These are phyloP conservation scores for Termitomyces sp. DNA, from an alignment of 768 basidiomycete genomes.

Conservation along the genomic window DNA sequence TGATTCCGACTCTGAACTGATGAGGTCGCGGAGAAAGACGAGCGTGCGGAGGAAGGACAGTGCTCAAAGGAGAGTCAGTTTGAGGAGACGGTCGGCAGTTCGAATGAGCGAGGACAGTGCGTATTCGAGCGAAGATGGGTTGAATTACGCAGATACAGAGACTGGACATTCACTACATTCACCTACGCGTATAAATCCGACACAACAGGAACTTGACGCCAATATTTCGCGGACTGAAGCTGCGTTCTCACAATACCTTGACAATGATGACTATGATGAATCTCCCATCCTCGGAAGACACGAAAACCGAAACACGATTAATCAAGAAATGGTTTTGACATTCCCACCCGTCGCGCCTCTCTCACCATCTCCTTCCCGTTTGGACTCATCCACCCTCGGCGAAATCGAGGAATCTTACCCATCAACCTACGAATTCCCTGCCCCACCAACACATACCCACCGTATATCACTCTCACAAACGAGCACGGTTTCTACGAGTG, in stretches of 20 bases:
- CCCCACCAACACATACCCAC: conserved; percentile 7
- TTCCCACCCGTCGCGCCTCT: conserved; percentile 18
- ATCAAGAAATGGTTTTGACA: conserved; percentile 5
- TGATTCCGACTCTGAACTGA: conserved; percentile 18
- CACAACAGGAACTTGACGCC: conserved; percentile 9
- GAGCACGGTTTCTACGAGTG: not conserved
- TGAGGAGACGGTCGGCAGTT: not conserved
- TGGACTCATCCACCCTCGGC: not conserved
- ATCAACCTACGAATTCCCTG: conserved; percentile 7
- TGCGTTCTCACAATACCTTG: not conserved
- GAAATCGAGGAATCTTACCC: not conserved
- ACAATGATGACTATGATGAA: not conserved
- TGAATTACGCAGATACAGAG: conserved; percentile 18
- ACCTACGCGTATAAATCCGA: not conserved
- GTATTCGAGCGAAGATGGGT: conserved; percentile 14
- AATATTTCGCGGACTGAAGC: conserved; percentile 7
- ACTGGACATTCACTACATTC: conserved; percentile 7
- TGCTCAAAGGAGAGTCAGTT: not conserved
- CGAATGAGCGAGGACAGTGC: conserved; percentile 14
- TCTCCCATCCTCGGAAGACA: conserved; percentile 1
- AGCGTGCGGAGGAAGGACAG: not conserved
- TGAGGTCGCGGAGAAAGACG: not conserved
- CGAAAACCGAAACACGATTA: not conserved
- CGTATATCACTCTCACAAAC: not conserved
- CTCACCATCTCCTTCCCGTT: conserved; percentile 12